Conservation (phyloP, 2,329 filamentous ascomycete species). For the Lachnellula occidentalis region DNA sequence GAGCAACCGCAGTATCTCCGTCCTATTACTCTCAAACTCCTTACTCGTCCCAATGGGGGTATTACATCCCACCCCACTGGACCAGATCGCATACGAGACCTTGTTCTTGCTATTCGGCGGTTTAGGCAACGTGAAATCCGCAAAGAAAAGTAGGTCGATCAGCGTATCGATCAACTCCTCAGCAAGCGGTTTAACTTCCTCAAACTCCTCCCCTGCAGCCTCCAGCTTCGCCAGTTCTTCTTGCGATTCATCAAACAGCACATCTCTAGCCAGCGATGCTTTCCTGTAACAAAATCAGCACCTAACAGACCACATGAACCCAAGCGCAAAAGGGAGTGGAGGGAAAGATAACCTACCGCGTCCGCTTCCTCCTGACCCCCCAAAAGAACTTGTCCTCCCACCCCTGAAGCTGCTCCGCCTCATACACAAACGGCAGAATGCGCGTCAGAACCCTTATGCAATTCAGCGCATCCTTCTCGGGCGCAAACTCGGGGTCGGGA, state of each 20-base stretch:
- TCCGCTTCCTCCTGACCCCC: slow-evolving; percentile 67
- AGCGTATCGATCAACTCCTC: slow-evolving; percentile 91
- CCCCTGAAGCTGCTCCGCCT: slow-evolving; percentile 70
- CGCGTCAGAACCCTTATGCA: slow-evolving; percentile 89
- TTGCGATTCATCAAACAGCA: slow-evolving; percentile 76
- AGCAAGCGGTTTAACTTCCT: slow-evolving; percentile 79
- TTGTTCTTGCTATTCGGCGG: slow-evolving; percentile 67
- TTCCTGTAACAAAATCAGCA: slow-evolving; percentile 39
- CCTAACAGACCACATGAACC: neutral
- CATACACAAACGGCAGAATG: slow-evolving; percentile 85
- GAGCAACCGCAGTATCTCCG: slow-evolving; percentile 80
- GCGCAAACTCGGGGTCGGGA: slow-evolving; percentile 78
- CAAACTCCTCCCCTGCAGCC: slow-evolving; percentile 57
- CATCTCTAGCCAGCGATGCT: slow-evolving; percentile 61
- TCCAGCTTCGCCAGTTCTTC: slow-evolving; percentile 45
- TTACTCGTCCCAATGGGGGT: slow-evolving; percentile 81
- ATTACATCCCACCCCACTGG: slow-evolving; percentile 95
- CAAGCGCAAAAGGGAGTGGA: neutral
- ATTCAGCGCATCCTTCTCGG: slow-evolving; percentile 83
- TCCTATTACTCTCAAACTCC: slow-evolving; percentile 88
- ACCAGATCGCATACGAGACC: slow-evolving; percentile 93
- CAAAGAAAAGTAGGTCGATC: slow-evolving; percentile 84
- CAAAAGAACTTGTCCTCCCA: slow-evolving; percentile 98
- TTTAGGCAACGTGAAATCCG: slow-evolving; percentile 77
- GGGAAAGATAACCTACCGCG: slow-evolving; percentile 29